Base-by-base conservation (phyloP, 192 early-diverging fungal genomes). In the Coemansia sp. region DNA sequence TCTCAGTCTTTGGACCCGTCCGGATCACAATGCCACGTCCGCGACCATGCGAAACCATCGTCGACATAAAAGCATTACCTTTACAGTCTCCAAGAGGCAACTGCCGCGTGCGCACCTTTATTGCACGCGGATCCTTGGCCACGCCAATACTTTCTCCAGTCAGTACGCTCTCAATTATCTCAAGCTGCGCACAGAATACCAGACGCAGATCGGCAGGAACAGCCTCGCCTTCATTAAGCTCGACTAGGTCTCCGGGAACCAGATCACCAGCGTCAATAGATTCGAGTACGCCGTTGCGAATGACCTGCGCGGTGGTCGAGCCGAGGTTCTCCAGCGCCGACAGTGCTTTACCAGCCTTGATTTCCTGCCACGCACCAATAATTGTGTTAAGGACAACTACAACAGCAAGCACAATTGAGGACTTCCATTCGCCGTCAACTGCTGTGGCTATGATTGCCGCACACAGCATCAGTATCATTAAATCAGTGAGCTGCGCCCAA, bases 21-120 rank as follows among this genome's bases (percentile, higher is more conserved):
- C 95, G 85, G 22, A 95, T 94, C 11, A 97, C 96, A 54, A 98
- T 85, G 23, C 94, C 96, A 55, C 92, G 92, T 14, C 88, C 95
- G 30, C 96, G 89, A 25, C 96, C 96, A 24, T 90, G 87, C 31
- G 93, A 86, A 24, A 97, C 93, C 6, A 92, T 84, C 3, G 95
- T 98, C 9, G 94, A 90, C 95, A 96, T 97, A 74, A 98, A 98
- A 6, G 93, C 94, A 71, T 93, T 96, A 51, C 95, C 93, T 73
- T 91, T 94, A 75, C 96, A 97, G 60, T 98, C 96, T 57, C 90
- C 92, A 6, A 98, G 79, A 14, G 91, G 90, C 57, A 84, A 73
- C 63, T 79, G 76, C 9, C 74, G 64, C 21, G 76, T 76, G 50
- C 74, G 77, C 66, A 72, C 71, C 61, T 84, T 80, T 65, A 81